phyloP scores from a whole-genome alignment of 2,329 filamentous ascomycete species.

The Sporothrix brasiliensis region DNA sequence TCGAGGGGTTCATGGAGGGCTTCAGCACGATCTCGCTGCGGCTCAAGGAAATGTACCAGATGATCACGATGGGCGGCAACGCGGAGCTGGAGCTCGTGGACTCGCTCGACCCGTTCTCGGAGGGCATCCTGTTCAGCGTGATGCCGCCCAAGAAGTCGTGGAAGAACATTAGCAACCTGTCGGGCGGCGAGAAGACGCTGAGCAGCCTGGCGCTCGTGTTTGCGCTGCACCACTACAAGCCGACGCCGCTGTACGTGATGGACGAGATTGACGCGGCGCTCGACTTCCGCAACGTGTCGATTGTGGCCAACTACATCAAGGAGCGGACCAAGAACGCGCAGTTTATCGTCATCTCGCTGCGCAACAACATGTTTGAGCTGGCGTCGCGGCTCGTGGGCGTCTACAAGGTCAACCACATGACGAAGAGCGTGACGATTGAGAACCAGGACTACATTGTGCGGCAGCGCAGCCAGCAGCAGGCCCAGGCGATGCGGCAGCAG shows the following conservation, averaged over 20 bases:
- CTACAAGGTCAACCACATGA: conserved; percentile 99
- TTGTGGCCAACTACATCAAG: conserved; percentile 98
- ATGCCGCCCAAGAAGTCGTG: conserved; percentile 99
- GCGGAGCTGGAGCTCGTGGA: conserved; percentile 97
- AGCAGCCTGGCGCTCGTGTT: conserved; percentile 95
- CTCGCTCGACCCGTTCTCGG: conserved; percentile 91
- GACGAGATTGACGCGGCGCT: conserved; percentile 98
- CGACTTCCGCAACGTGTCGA: conserved; percentile 97
- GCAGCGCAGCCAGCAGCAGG: conserved; percentile 41
- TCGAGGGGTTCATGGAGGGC: conserved; percentile 98
- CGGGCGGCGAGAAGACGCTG: conserved; percentile 95
- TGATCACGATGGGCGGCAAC: conserved; percentile 99
- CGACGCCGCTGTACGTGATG: conserved; percentile 98
- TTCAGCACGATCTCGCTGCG: conserved; percentile 92
- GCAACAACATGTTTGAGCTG: conserved; percentile 99
- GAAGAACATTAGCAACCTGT: conserved; percentile 98
- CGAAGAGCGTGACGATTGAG: conserved; percentile 87
- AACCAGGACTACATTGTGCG: conserved; percentile 73
- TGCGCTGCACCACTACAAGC: conserved; percentile 96
- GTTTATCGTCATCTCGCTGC: conserved; percentile 95
- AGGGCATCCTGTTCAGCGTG: conserved; percentile 94
- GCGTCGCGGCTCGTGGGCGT: conserved; percentile 94
- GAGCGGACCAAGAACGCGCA: conserved; percentile 98
- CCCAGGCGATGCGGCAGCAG: conserved; percentile 36
- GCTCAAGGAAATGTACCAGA: conserved; percentile 99